Conservation (phyloP, 2,329 filamentous ascomycete species). For the Ramularia endophylla region DNA sequence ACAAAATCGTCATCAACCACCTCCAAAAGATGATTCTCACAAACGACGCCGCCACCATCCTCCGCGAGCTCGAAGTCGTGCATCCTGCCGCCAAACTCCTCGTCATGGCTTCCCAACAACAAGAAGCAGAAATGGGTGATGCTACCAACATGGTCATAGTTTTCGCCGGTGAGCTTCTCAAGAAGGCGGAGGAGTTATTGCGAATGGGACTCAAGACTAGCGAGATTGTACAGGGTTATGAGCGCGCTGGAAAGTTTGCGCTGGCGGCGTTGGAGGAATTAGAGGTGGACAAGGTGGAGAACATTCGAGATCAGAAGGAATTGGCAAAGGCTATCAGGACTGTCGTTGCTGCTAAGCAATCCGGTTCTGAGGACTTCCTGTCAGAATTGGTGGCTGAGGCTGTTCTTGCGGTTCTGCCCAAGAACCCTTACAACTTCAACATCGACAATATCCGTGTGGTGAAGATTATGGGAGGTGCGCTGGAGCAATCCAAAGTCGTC, state of each 20-base stretch:
- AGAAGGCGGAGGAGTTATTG: slow-evolving; percentile 94
- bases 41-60: slow-evolving; percentile 93
- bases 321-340: slow-evolving; percentile 93
- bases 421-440: slow-evolving; percentile 95
- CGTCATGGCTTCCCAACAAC: slow-evolving; percentile 98
- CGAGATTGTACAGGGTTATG: slow-evolving; percentile 93
- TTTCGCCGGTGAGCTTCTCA: slow-evolving; percentile 86
- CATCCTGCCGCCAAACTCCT: slow-evolving; percentile 96
- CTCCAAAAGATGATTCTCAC: slow-evolving; percentile 99
- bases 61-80: slow-evolving; percentile 95
- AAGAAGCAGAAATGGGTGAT: slow-evolving; percentile 98
- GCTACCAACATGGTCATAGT: slow-evolving; percentile 97
- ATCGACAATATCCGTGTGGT: slow-evolving; percentile 98
- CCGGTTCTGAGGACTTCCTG: slow-evolving; percentile 82
- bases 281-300: slow-evolving; percentile 81
- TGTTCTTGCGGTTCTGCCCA: slow-evolving; percentile 81
- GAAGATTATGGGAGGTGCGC: slow-evolving; percentile 97
- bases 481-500: slow-evolving; percentile 90
- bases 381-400: slow-evolving; percentile 81
- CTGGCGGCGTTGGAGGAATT: slow-evolving; percentile 75
- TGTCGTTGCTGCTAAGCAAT: slow-evolving; percentile 95
- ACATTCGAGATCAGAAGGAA: slow-evolving; percentile 73
- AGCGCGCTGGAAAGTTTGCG: slow-evolving; percentile 86
- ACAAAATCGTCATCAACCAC: slow-evolving; percentile 99
- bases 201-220: slow-evolving; percentile 98